These are phyloP conservation scores for Mollisia scopiformis DNA, from an alignment of 2,329 filamentous ascomycete genomes.

Conservation along the genomic window DNA sequence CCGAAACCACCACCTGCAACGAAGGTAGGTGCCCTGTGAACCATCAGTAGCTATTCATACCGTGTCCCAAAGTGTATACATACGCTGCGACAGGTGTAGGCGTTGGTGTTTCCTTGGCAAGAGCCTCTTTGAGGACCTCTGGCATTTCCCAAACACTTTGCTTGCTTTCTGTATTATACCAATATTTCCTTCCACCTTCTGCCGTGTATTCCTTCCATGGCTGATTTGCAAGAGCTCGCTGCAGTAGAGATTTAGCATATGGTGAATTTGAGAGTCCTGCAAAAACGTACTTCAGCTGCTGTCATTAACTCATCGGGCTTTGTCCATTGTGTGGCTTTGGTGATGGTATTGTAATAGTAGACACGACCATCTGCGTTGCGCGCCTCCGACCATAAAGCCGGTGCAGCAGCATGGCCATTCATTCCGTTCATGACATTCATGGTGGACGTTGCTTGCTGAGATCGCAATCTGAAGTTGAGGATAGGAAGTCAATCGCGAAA, in stretches of 20 bases:
- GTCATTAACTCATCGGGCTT: constrained; percentile 92
- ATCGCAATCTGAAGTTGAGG: neutral
- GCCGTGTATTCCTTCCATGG: constrained; percentile 94
- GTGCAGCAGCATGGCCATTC: constrained; percentile 39
- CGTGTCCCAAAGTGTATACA: constrained; percentile 30
- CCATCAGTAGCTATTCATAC: neutral
- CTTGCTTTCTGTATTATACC: constrained; percentile 91
- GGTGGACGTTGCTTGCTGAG: constrained; percentile 12
- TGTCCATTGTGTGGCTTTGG: constrained; percentile 89
- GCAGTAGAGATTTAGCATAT: constrained; percentile 17
- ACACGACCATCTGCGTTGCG: constrained; percentile 78
- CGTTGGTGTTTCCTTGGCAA: constrained; percentile 57
- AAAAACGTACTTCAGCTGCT: constrained; percentile 68
- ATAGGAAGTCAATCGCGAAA: neutral
- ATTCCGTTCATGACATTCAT: constrained; percentile 36
- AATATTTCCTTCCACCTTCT: constrained; percentile 88
- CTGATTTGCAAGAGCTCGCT: constrained; percentile 80
- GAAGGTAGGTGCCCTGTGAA: constrained; percentile 42
- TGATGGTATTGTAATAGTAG: constrained; percentile 89
- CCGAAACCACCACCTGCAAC: constrained; percentile 44
- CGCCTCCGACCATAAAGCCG: constrained; percentile 76
- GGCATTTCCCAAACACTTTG: constrained; percentile 96
- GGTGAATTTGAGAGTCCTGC: constrained; percentile 21
- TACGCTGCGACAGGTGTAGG: constrained; percentile 49
- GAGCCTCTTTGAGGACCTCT: constrained; percentile 74